These are phyloP conservation scores for Jamesozyma piceae DNA, from an alignment of 805 yeast genomes.

Conservation along the genomic window DNA sequence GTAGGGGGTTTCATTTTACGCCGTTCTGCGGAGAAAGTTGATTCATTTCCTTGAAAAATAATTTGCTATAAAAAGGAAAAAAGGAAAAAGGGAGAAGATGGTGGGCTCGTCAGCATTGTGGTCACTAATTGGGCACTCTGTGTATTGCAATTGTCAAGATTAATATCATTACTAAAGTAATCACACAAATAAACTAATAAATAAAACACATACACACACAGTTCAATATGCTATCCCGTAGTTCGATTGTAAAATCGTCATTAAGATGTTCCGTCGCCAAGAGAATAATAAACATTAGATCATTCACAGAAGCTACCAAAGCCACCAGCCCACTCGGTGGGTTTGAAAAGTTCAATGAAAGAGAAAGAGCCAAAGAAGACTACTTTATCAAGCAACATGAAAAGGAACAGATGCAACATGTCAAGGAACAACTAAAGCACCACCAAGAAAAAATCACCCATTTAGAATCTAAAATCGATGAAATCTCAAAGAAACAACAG, in stretches of 20 bases:
- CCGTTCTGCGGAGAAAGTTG: no score
- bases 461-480: conserved; percentile 39
- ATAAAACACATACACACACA: neutral
- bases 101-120: no score
- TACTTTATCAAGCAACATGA: conserved; percentile 78
- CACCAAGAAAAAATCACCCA: conserved; percentile 54
- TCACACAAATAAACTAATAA: neutral
- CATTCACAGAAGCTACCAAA: neutral
- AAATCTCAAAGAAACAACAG: conserved; percentile 6
- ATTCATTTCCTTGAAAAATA: no score
- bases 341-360: conserved; percentile 57
- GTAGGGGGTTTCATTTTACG: no score
- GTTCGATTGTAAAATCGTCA: neutral
- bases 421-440: conserved; percentile 67
- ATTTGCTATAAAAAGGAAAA: no score
- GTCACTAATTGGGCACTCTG: no score
- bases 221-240: neutral
- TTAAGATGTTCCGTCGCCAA: neutral
- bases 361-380: conserved; percentile 90
- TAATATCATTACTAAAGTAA: no score
- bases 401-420: conserved; percentile 70
- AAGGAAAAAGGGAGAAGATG: no score
- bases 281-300: neutral
- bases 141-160: no score
- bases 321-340: conserved; percentile 4